phyloP scores from a whole-genome alignment of 2,329 filamentous ascomycete species.

The Microcyclospora tardicrescens region DNA sequence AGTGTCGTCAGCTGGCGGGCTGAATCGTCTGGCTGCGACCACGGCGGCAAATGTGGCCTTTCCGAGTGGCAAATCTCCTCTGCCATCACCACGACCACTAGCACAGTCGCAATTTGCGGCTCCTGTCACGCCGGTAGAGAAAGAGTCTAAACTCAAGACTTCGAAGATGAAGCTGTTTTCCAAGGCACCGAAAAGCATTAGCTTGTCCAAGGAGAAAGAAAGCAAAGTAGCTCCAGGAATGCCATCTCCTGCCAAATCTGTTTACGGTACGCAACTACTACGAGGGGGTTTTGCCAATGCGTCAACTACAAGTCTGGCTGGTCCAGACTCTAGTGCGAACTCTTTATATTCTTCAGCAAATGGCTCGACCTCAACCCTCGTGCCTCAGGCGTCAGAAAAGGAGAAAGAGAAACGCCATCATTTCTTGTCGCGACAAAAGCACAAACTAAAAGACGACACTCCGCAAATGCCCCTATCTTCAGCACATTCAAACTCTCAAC shows the following conservation, averaged over 20 bases:
- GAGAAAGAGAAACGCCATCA: conserved; percentile 69
- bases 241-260: conserved; percentile 46
- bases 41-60: conserved; percentile 64
- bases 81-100: conserved; percentile 28
- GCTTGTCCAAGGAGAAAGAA: conserved; percentile 55
- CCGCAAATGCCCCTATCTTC: conserved; percentile 58
- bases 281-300: conserved; percentile 53
- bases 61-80: conserved; percentile 42
- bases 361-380: conserved; percentile 62
- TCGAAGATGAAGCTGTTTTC: conserved; percentile 74
- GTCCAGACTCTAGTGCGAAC: conserved; percentile 42
- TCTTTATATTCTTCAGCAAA: conserved; percentile 65
- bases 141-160: conserved; percentile 54
- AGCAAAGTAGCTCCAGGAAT: conserved; percentile 49
- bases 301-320: conserved; percentile 57
- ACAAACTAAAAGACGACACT: conserved; percentile 60
- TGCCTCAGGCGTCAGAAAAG: conserved; percentile 45
- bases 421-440: conserved; percentile 65
- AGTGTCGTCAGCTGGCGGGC: conserved; percentile 8
- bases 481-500: conserved; percentile 61
- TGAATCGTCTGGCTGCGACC: conserved; percentile 51
- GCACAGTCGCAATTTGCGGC: conserved; percentile 4
- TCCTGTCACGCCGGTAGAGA: conserved; percentile 23
- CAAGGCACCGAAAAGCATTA: conserved; percentile 56
- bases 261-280: conserved; percentile 43